These are phyloP conservation scores for Arthrobotrys megalospora DNA, from an alignment of 2,329 filamentous ascomycete genomes.

Conservation along the genomic window DNA sequence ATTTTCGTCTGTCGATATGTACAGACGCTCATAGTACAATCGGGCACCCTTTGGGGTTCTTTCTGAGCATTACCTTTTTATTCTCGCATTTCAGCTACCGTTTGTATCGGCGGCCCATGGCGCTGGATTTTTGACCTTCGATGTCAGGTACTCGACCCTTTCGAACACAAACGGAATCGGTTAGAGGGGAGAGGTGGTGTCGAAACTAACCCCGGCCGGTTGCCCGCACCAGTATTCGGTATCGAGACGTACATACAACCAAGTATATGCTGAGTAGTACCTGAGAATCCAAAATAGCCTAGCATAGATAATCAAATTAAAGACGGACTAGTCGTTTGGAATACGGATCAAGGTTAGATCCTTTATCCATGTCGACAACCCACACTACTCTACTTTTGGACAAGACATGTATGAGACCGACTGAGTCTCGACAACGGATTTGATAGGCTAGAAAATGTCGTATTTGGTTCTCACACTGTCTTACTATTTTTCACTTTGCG, in stretches of 20 bases:
- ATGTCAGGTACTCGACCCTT: slow-evolving; percentile 2
- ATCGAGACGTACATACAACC: neutral
- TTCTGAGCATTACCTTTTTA: neutral
- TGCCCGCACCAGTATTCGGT: neutral
- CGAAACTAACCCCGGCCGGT: slow-evolving; percentile 23
- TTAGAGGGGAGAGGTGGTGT: slow-evolving; percentile 14
- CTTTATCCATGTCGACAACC: slow-evolving; percentile 19
- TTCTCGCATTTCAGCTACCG: neutral
- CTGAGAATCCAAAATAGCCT: slow-evolving; percentile 1
- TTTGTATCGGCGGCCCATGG: slow-evolving; percentile 8
- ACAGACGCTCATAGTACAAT: neutral
- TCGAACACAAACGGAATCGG: slow-evolving; percentile 45
- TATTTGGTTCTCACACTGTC: slow-evolving; percentile 20
- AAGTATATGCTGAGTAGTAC: neutral
- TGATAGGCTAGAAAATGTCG: neutral
- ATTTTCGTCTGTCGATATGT: neutral
- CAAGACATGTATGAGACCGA: slow-evolving; percentile 26
- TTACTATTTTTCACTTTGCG: neutral
- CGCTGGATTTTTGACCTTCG: slow-evolving; percentile 19
- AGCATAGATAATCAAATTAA: slow-evolving; percentile 39
- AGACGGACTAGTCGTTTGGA: slow-evolving; percentile 33
- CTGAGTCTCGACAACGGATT: neutral
- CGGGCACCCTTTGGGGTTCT: too few species aligned
- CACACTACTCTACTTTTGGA: slow-evolving; percentile 27
- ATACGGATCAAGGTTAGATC: slow-evolving; percentile 36